Evolutionary conservation across 805 yeast genomes (phyloP).

Genomic region (Zygoascus flipseniorum): DNA sequence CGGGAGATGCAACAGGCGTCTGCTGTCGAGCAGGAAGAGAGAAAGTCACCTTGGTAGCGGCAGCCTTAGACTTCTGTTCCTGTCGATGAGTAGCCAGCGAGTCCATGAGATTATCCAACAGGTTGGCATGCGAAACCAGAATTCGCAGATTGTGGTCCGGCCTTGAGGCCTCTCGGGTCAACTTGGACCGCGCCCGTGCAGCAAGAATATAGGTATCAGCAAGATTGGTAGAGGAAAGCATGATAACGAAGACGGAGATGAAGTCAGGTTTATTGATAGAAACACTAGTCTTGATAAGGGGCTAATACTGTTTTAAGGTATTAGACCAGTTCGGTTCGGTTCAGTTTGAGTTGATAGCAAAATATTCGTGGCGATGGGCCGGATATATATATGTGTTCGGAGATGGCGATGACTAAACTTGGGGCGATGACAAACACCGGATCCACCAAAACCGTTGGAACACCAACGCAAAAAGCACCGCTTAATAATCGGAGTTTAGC

Average conservation of each 20-base stretch:
- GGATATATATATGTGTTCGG: neutral
- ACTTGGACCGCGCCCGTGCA: conserved; percentile 53
- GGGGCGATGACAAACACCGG: neutral
- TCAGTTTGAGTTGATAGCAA: neutral
- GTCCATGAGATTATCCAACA: conserved; percentile 59
- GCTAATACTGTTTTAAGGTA: no score
- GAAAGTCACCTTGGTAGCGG: conserved; percentile 8
- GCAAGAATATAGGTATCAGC: conserved; percentile 51
- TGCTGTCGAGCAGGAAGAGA: conserved; percentile 3
- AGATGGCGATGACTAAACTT: neutral
- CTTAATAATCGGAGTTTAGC: neutral
- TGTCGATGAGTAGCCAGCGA: conserved; percentile 20
- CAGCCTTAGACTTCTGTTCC: conserved; percentile 14
- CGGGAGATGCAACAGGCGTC: neutral
- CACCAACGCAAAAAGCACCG: neutral
- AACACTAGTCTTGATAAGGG: no score
- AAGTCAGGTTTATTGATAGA: no score
- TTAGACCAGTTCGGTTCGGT: no score
- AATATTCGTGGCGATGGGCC: neutral
- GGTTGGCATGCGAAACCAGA: conserved; percentile 62
- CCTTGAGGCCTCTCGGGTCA: conserved; percentile 52
- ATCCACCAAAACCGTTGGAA: neutral
- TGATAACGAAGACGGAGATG: neutral
- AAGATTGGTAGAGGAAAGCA: neutral
- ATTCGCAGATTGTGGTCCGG: conserved; percentile 49